Conservation (phyloP, 2,329 filamentous ascomycete species). For the Massarina eburnea region DNA sequence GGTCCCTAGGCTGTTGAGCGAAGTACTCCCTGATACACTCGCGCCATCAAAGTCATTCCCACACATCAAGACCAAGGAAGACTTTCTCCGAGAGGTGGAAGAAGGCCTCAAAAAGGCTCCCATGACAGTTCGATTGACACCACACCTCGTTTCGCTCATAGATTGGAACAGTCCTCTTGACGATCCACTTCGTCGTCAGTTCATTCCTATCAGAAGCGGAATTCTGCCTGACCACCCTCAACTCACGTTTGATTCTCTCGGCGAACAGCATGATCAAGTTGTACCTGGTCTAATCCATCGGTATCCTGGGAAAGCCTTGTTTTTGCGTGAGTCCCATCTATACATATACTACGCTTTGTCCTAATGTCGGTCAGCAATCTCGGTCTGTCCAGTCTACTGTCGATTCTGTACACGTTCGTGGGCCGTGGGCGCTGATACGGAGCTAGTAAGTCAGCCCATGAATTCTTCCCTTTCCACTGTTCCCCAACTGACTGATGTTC, state of each 20-base stretch:
- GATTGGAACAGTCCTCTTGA: constrained; percentile 62
- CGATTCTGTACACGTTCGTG: constrained; percentile 64
- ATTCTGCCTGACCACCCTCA: constrained; percentile 58
- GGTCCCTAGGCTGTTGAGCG: constrained; percentile 53
- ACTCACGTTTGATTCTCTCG: constrained; percentile 60
- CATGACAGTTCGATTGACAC: constrained; percentile 63
- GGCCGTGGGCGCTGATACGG: constrained; percentile 59
- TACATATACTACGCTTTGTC: not conserved
- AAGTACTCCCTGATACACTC: constrained; percentile 55
- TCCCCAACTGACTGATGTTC: not conserved
- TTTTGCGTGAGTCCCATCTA: constrained; percentile 53
- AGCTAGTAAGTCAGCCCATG: constrained; percentile 46
- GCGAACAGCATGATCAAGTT: constrained; percentile 57
- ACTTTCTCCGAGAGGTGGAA: constrained; percentile 58
- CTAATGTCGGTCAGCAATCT: constrained; percentile 49
- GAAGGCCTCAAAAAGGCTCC: constrained; percentile 56
- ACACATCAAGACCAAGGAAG: constrained; percentile 50
- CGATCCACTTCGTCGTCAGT: constrained; percentile 63
- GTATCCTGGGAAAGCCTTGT: constrained; percentile 65
- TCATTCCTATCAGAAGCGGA: constrained; percentile 58
- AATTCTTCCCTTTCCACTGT: too few relatives aligned
- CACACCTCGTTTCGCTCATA: constrained; percentile 61
- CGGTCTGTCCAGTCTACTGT: constrained; percentile 65
- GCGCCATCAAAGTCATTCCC: constrained; percentile 37
- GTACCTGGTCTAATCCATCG: constrained; percentile 62